A percentile compares a stretch with the other conserved stretches of the same genome.
Conservation (phyloP, 163 green algal species). For the Chloromonas sp. region DNA sequence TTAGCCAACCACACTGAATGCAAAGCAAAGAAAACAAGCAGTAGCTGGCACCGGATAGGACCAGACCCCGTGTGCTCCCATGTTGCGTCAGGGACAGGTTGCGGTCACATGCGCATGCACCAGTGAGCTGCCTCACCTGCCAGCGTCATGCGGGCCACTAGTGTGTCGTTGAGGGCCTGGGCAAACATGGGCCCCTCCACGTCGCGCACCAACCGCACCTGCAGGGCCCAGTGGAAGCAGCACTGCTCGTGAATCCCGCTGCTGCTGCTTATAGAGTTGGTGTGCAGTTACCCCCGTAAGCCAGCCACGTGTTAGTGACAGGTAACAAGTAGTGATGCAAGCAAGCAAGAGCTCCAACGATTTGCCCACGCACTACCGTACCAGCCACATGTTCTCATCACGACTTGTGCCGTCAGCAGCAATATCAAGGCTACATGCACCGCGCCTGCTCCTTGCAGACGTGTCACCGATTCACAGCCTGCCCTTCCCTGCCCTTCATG, state of each 20-base stretch:
- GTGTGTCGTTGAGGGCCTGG: slow-evolving; percentile 43
- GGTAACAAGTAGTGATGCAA: too few relatives aligned
- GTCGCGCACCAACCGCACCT: slow-evolving; percentile 48
- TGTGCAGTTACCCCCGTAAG: too few relatives aligned
- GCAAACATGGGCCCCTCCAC: slow-evolving; percentile 43
- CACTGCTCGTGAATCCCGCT: not conserved
- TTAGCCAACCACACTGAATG: not conserved
- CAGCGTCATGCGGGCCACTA: slow-evolving; percentile 45
- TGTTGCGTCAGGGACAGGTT: not conserved
- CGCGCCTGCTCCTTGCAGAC: not conserved
- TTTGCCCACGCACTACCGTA: too few relatives aligned
- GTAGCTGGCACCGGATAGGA: not conserved
- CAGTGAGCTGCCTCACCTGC: slow-evolving; percentile 14
- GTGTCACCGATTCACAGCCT: not conserved
- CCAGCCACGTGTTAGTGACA: too few relatives aligned
- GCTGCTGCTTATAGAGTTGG: too few relatives aligned
- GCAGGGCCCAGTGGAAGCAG: not conserved
- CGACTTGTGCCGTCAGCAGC: not conserved
- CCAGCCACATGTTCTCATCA: too few relatives aligned
- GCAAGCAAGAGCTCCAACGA: too few relatives aligned
- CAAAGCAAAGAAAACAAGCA: slow-evolving; percentile 19
- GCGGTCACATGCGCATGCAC: too few relatives aligned
- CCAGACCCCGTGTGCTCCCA: not conserved
- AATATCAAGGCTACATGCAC: slow-evolving; percentile 7
- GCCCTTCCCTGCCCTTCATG: not conserved